Conservation (phyloP, 1,284 basidiomycete species). For the Boletus subluridellus region DNA sequence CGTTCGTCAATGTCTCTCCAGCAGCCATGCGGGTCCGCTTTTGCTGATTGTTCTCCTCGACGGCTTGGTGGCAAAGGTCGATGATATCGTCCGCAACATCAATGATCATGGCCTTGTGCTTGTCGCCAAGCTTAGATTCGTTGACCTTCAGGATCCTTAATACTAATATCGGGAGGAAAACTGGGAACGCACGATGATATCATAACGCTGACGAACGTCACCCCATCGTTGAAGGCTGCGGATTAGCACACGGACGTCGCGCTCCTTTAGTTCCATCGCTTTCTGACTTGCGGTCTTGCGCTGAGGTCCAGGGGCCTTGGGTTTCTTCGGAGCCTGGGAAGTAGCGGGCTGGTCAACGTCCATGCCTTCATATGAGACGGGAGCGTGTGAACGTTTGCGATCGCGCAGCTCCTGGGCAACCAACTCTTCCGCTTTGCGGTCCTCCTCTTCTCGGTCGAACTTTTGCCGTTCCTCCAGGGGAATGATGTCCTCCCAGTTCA, state of each 20-base stretch:
- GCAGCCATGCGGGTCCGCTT: constrained; percentile 73
- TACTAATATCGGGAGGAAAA: constrained; percentile 9
- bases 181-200: constrained; percentile 71
- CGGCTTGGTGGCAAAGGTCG: constrained; percentile 77
- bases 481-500: constrained; percentile 99
- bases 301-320: constrained; percentile 62
- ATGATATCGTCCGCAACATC: constrained; percentile 94
- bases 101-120: constrained; percentile 90
- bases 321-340: constrained; percentile 65
- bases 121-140: constrained; percentile 91
- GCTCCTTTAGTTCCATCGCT: constrained; percentile 94
- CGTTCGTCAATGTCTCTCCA: constrained; percentile 82
- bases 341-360: constrained; percentile 72
- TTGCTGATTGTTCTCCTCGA: constrained; percentile 80
- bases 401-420: constrained; percentile 64
- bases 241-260: constrained; percentile 94
- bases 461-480: constrained; percentile 88
- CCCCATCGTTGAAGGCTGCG: constrained; percentile 97
- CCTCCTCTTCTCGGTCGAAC: constrained; percentile 81
- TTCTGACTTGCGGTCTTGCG: constrained; percentile 87
- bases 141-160: constrained; percentile 53
- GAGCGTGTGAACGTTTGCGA: constrained; percentile 82
- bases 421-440: constrained; percentile 65
- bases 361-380: constrained; percentile 89
- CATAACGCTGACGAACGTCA: constrained; percentile 92